These are phyloP conservation scores for Sugiyamaella sp. DNA, from an alignment of 1,139 yeast species.

Conservation along the genomic window DNA sequence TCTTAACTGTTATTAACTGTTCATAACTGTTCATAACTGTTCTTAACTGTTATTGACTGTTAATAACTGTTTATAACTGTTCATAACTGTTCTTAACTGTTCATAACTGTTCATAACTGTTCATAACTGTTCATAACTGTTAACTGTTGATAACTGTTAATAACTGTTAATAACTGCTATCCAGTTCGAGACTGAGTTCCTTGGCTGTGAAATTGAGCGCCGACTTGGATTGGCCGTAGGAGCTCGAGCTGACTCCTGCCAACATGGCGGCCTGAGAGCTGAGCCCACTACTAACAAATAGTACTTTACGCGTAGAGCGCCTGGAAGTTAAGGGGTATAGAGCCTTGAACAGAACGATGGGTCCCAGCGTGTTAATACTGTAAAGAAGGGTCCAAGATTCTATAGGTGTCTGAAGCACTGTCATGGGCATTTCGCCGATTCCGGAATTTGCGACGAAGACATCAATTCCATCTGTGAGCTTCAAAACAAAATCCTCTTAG, in stretches of 20 bases:
- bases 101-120: too few species aligned
- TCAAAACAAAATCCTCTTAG: constrained; percentile 26
- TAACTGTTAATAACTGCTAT: too few species aligned
- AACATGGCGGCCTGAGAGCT: background rate
- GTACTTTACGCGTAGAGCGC: background rate
- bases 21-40: too few species aligned
- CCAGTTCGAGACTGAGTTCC: constrained; percentile 35
- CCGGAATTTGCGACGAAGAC: constrained; percentile 20
- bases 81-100: too few species aligned
- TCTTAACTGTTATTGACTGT: too few species aligned
- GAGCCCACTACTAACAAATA: background rate
- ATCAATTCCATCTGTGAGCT: constrained; percentile 18
- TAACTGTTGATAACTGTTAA: too few species aligned
- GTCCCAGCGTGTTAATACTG: constrained; percentile 36
- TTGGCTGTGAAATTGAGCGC: constrained; percentile 40
- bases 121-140: too few species aligned
- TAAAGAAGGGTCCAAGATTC: constrained; percentile 9
- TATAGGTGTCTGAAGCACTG: constrained; percentile 4
- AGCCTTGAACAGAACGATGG: constrained; percentile 40
- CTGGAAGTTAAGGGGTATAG: constrained; percentile 27
- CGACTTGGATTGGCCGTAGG: constrained; percentile 46
- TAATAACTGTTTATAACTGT: too few species aligned
- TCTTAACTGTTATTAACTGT: too few species aligned
- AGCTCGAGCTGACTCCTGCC: constrained; percentile 25
- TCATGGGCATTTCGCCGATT: constrained; percentile 29